Conservation (phyloP, 257 asterid genomes). For the Oldenlandia corymbosa region DNA sequence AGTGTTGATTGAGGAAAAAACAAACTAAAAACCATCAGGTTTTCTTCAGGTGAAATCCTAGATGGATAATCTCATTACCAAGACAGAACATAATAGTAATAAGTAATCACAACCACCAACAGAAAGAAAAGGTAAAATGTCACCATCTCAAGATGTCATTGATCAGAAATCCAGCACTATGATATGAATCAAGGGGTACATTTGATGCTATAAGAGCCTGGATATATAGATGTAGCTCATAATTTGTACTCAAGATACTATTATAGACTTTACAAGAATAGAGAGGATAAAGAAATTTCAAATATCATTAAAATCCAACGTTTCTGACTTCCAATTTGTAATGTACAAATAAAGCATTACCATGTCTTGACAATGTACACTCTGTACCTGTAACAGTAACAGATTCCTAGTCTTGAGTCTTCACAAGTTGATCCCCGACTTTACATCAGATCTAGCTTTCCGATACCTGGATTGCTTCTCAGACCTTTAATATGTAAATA, state of each 20-base stretch:
- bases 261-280: neutral
- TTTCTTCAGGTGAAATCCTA: neutral
- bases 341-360: neutral
- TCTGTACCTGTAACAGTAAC: constrained; percentile 20
- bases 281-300: neutral
- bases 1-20: neutral
- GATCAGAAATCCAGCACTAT: too few species aligned
- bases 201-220: neutral
- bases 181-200: neutral
- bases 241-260: neutral
- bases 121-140: neutral
- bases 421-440: constrained; percentile 24
- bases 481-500: too few species aligned
- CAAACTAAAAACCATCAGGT: neutral
- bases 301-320: neutral
- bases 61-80: neutral
- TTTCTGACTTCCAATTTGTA: neutral
- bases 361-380: constrained; percentile 28
- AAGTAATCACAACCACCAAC: constrained; percentile 6
- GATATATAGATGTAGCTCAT: neutral
- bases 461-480: constrained; percentile 39
- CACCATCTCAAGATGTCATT: constrained; percentile 1
- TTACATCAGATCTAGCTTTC: constrained; percentile 32
- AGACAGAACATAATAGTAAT: neutral
- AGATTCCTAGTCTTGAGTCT: constrained; percentile 22